Evolutionary conservation across 2,329 filamentous ascomycete genomes (phyloP).

Genomic region (Trichoderma atroviride): DNA sequence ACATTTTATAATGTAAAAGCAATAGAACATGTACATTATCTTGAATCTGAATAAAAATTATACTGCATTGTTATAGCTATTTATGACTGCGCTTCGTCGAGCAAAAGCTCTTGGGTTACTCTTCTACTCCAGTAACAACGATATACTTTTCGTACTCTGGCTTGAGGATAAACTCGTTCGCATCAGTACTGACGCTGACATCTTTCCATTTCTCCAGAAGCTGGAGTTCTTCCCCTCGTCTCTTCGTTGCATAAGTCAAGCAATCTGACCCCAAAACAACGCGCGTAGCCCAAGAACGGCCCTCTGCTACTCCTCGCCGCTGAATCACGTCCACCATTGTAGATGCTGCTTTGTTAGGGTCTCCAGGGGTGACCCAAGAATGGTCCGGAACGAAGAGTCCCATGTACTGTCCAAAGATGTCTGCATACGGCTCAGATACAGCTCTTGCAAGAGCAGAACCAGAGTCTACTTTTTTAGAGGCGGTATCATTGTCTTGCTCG

Average conservation of each 20-base stretch:
- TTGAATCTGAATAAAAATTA: background rate
- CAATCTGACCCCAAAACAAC: slow-evolving; percentile 39
- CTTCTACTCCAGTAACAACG: slow-evolving; percentile 3
- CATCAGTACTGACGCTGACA: slow-evolving; percentile 33
- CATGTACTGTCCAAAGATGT: slow-evolving; percentile 30
- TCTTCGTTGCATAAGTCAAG: slow-evolving; percentile 32
- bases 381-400: slow-evolving; percentile 32
- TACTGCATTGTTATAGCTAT: background rate
- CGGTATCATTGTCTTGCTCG: slow-evolving; percentile 27
- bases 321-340: slow-evolving; percentile 36
- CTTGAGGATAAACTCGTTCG: background rate
- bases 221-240: slow-evolving; percentile 31
- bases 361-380: slow-evolving; percentile 34
- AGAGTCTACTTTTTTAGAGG: background rate
- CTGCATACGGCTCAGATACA: slow-evolving; percentile 29
- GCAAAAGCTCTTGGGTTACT: background rate
- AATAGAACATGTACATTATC: background rate
- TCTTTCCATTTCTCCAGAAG: slow-evolving; percentile 34
- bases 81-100: background rate
- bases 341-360: slow-evolving; percentile 32
- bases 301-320: slow-evolving; percentile 32
- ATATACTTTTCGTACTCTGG: slow-evolving; percentile 13
- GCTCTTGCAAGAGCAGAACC: background rate
- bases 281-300: slow-evolving; percentile 33
- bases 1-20: background rate